Evolutionary conservation across 768 basidiomycete species (phyloP), one percentile per base, ranked within the genome.

Genomic region (Ramaria sp.): DNA sequence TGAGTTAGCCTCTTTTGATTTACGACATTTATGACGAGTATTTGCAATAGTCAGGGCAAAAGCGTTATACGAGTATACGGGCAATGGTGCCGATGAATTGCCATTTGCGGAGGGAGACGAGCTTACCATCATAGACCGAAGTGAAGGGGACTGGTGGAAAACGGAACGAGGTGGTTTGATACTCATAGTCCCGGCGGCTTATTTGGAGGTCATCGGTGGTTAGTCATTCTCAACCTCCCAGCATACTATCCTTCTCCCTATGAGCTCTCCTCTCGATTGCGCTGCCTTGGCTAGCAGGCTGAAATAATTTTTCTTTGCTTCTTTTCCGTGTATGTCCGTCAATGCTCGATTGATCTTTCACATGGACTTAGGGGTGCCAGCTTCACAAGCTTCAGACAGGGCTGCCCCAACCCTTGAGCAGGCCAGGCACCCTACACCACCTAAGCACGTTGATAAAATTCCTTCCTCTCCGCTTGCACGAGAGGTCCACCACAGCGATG

Each of bases 91-190:
- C 15, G 93, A 97, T 62, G 93, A 97, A 66, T 74, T 94, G n/a
- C 75, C 88, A 0, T 90, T 97, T 66, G 71, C 71, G 7, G 91
- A 91, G 70, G 92, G 89, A 58, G 89, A 95, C 57, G 67, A 71
- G 34, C 71, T 97, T 39, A 75, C 75, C 7, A 82, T 99, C 60
- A 78, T 97, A 57, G 96, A 99, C 66, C 79, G 71, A 48, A 78
- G 78, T 54, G 96, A 97, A 62, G 76, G 73, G 53, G 88, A 90
- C 64, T 98, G 96, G 96, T 98, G 91, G 91, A 97, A 94, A 74
- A 87, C 86, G 39, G 94, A 97, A 72, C 79, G 80, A 65, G 82
- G 79, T 49, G 95, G 95, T 20, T 70, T 84, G 59, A 83, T 96
- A 53, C 89, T 87, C 72, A 83, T 93, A 65, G 92, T 93, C 4